Conservation (phyloP, 257 asterid genomes). For the Solanum pennellii region DNA sequence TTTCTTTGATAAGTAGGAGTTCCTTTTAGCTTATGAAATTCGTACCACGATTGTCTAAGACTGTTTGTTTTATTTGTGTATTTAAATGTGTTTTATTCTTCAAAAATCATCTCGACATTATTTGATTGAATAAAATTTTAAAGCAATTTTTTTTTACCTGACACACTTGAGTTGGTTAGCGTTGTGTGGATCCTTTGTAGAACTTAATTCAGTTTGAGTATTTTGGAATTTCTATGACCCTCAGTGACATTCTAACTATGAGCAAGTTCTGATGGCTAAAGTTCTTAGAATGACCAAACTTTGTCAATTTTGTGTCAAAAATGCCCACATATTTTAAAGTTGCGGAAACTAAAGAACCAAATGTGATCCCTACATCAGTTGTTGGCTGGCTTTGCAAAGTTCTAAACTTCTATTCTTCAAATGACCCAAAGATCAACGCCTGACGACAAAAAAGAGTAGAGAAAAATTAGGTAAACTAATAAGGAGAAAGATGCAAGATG, state of each 20-base stretch:
- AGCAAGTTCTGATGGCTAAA: constrained; percentile 11
- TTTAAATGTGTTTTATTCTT: too few species aligned
- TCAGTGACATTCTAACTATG: constrained; percentile 1
- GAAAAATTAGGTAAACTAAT: neutral
- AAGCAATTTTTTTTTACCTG: too few species aligned
- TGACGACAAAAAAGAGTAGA: neutral
- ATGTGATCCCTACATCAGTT: constrained; percentile 27
- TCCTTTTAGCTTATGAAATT: too few species aligned
- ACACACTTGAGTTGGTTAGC: too few species aligned
- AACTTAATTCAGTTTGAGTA: neutral
- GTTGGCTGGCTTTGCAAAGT: constrained; percentile 33
- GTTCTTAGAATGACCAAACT: constrained; percentile 11
- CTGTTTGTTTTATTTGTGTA: too few species aligned
- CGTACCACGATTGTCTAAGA: too few species aligned
- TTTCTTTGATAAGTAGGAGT: too few species aligned
- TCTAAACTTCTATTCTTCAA: constrained; percentile 63
- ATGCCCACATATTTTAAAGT: constrained; percentile 60
- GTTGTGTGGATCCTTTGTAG: neutral
- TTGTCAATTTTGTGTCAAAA: constrained; percentile 8
- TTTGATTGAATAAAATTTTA: too few species aligned
- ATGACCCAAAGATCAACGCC: constrained; percentile 18
- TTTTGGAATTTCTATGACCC: constrained; percentile 1
- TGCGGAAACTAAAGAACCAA: constrained; percentile 57
- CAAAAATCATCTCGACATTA: too few species aligned
- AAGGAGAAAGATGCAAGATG: neutral